Evolutionary conservation across 2,329 filamentous ascomycete species (phyloP).

Genomic region (Sarocladiaceae sp.): DNA sequence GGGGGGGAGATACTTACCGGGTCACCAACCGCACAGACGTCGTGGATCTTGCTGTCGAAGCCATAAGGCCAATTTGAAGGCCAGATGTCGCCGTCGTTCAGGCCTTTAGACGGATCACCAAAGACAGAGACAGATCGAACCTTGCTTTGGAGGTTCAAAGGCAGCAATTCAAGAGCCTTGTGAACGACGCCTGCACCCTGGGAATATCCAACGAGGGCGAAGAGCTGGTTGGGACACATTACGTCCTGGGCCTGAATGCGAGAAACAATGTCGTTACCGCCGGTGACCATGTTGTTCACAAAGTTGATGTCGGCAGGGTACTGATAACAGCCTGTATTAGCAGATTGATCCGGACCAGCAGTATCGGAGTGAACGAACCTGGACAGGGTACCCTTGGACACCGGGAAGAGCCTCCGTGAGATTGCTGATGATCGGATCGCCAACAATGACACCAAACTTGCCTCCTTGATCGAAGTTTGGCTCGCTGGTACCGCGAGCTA

Average conservation of each 20-base stretch:
- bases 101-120: slow-evolving; percentile 10
- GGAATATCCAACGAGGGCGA: slow-evolving; percentile 14
- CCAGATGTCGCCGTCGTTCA: not conserved
- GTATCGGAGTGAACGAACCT: slow-evolving; percentile 7
- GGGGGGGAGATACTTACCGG: slow-evolving; percentile 5
- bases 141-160: slow-evolving; percentile 5
- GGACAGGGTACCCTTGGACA: slow-evolving; percentile 13
- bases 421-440: slow-evolving; percentile 14
- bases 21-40: slow-evolving; percentile 11
- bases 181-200: slow-evolving; percentile 13
- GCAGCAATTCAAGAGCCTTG: slow-evolving; percentile 8
- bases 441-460: slow-evolving; percentile 13
- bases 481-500: slow-evolving; percentile 13
- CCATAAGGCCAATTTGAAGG: slow-evolving; percentile 6
- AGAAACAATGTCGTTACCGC: slow-evolving; percentile 10
- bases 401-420: slow-evolving; percentile 10
- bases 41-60: slow-evolving; percentile 10
- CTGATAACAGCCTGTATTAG: slow-evolving; percentile 1
- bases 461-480: slow-evolving; percentile 10
- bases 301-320: slow-evolving; percentile 11
- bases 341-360: slow-evolving; percentile 2
- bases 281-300: slow-evolving; percentile 3
- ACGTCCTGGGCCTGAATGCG: slow-evolving; percentile 9
- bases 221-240: slow-evolving; percentile 12
- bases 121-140: slow-evolving; percentile 12